Evolutionary conservation across 108 stramenopile genomes (phyloP).

Genomic region (Cyclotella cryptica): DNA sequence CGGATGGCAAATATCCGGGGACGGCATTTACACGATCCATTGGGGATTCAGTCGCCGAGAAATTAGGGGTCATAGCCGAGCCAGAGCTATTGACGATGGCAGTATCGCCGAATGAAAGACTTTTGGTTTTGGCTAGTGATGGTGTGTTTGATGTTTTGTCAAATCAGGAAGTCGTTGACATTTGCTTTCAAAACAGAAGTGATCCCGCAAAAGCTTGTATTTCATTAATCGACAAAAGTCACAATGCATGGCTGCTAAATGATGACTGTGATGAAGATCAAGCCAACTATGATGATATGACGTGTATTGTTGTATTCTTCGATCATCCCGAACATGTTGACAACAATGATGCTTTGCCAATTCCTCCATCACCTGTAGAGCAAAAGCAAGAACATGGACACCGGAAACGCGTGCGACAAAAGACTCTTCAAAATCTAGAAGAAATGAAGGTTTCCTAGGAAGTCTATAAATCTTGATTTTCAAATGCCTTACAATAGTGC

Average conservation of each 20-base stretch:
- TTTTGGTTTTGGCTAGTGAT: not conserved
- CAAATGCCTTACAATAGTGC: no score
- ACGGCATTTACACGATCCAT: conserved; percentile 3
- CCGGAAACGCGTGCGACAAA: conserved; percentile 5
- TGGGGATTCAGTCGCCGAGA: not conserved
- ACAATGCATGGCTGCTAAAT: conserved; percentile 2
- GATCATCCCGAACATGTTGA: not conserved
- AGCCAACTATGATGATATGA: conserved; percentile 10
- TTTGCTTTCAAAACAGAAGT: not conserved
- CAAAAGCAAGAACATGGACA: not conserved
- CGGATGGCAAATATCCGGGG: not conserved
- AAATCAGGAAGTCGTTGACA: conserved; percentile 6
- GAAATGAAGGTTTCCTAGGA: conserved; percentile 7
- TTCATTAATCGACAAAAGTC: not conserved
- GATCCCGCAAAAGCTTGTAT: conserved; percentile 3
- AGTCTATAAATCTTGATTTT: no score
- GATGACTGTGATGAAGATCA: conserved; percentile 4
- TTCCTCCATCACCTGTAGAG: not conserved
- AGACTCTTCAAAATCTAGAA: conserved; percentile 2
- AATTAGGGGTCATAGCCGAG: not conserved
- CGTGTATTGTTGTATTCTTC: not conserved
- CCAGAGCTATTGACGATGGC: conserved; percentile 1
- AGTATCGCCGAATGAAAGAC: not conserved
- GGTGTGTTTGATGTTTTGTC: not conserved
- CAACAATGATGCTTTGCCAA: not conserved